Conservation (phyloP, 1,284 basidiomycete genomes). For the Rhodofomes roseus region DNA sequence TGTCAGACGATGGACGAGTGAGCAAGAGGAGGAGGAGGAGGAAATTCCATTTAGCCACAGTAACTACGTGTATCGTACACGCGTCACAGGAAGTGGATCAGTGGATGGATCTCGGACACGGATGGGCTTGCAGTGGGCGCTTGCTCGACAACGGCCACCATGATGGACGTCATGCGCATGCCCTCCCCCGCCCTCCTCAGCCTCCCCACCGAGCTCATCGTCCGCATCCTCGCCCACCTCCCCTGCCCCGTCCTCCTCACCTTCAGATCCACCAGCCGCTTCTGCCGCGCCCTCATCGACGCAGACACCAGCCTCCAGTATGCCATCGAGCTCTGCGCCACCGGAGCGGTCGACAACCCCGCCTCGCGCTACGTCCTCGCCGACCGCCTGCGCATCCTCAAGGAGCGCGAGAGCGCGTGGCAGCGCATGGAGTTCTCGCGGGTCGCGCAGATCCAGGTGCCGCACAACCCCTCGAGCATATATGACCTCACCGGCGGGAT, state of each 20-base stretch:
- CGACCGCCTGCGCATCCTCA: slow-evolving; percentile 30
- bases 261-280: slow-evolving; percentile 23
- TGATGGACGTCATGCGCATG: no score
- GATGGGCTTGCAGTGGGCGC: no score
- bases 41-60: no score
- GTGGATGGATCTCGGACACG: no score
- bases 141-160: no score
- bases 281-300: slow-evolving; percentile 27
- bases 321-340: slow-evolving; percentile 28
- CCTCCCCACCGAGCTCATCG: slow-evolving; percentile 37
- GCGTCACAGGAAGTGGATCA: no score
- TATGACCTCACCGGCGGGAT: slow-evolving; percentile 43
- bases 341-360: slow-evolving; percentile 32
- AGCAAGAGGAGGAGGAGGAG: no score
- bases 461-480: slow-evolving; percentile 27
- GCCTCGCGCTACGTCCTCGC: slow-evolving; percentile 19
- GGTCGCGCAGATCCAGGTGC: slow-evolving; percentile 11
- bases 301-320: slow-evolving; percentile 33
- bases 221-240: slow-evolving; percentile 31
- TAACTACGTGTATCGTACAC: no score
- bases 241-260: slow-evolving; percentile 25
- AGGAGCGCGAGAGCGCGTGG: slow-evolving; percentile 26
- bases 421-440: slow-evolving; percentile 14
- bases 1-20: no score
- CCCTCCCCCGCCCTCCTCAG: slow-evolving; percentile 11